These are phyloP conservation scores for Mortierella sp. DNA, from an alignment of 371 early-diverging fungal genomes.

Conservation along the genomic window DNA sequence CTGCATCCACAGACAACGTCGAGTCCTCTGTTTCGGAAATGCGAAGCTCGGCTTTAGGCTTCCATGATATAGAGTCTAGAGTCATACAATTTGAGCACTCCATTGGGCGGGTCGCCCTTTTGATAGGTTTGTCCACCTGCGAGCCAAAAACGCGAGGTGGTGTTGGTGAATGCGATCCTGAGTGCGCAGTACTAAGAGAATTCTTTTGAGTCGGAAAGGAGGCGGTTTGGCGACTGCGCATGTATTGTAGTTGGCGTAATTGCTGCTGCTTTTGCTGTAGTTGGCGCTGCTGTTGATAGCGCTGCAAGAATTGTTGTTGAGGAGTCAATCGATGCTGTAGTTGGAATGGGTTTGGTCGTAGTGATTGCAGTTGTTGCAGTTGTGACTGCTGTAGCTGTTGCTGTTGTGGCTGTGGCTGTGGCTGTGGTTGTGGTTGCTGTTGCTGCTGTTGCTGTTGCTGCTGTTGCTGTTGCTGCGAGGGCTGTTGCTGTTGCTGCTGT, in stretches of 20 bases:
- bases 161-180: constrained; percentile 50
- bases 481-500: constrained; percentile 12
- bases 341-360: constrained; percentile 18
- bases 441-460: constrained; percentile 16
- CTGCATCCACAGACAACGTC: background rate
- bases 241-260: constrained; percentile 38
- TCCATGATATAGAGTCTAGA: constrained; percentile 40
- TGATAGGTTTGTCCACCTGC: constrained; percentile 53
- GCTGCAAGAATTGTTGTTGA: constrained; percentile 37
- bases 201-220: constrained; percentile 28
- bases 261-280: constrained; percentile 51
- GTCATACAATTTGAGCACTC: constrained; percentile 56
- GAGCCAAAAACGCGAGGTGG: constrained; percentile 49
- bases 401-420: constrained; percentile 19
- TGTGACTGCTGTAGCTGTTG: constrained; percentile 11
- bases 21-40: background rate
- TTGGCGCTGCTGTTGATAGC: constrained; percentile 42
- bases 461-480: constrained; percentile 5
- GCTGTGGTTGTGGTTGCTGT: constrained; percentile 36
- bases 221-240: constrained; percentile 25
- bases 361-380: constrained; percentile 6
- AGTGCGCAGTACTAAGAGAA: background rate
- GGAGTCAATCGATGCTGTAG: constrained; percentile 24
- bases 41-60: constrained; percentile 20
- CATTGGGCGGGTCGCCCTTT: constrained; percentile 30